These are phyloP conservation scores for Mitragyna speciosa DNA, from an alignment of 257 asterid species.

Conservation along the genomic window DNA sequence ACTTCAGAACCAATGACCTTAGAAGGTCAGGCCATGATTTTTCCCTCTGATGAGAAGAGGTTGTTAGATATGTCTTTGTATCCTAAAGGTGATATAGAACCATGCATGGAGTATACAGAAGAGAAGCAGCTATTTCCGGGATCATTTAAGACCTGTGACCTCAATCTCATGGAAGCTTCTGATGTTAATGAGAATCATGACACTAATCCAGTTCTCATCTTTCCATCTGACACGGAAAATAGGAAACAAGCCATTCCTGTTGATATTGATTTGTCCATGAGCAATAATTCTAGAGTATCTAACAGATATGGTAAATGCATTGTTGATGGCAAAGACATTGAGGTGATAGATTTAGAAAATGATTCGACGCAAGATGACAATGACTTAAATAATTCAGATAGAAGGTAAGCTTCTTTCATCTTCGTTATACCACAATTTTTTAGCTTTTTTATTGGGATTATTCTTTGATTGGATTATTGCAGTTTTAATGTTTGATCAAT, in stretches of 20 bases:
- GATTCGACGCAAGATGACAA: slow-evolving; percentile 66
- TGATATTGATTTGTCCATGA: slow-evolving; percentile 71
- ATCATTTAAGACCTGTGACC: slow-evolving; percentile 84
- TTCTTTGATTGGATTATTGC: neutral
- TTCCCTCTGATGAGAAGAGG: slow-evolving; percentile 47
- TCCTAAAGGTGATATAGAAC: slow-evolving; percentile 40
- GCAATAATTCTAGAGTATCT: slow-evolving; percentile 36
- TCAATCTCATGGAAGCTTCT: slow-evolving; percentile 70
- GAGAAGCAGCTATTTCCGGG: slow-evolving; percentile 66
- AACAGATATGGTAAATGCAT: slow-evolving; percentile 45
- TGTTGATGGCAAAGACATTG: slow-evolving; percentile 52
- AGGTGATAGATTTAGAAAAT: slow-evolving; percentile 89
- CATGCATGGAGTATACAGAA: slow-evolving; percentile 44
- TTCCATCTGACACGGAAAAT: slow-evolving; percentile 42
- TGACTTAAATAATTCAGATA: slow-evolving; percentile 45
- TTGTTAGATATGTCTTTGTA: slow-evolving; percentile 47
- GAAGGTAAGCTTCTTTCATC: slow-evolving; percentile 49
- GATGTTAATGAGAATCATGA: slow-evolving; percentile 56
- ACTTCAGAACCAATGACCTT: slow-evolving; percentile 42
- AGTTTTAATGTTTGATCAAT: neutral
- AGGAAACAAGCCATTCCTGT: slow-evolving; percentile 45
- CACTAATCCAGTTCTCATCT: slow-evolving; percentile 38
- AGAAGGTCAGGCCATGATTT: slow-evolving; percentile 28
- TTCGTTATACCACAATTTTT: neutral
- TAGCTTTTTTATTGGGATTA: slow-evolving; percentile 2